Evolutionary conservation across 306 rosid genomes (phyloP), one percentile per base, ranked within the genome.

Genomic region (Nissolia schottii): DNA sequence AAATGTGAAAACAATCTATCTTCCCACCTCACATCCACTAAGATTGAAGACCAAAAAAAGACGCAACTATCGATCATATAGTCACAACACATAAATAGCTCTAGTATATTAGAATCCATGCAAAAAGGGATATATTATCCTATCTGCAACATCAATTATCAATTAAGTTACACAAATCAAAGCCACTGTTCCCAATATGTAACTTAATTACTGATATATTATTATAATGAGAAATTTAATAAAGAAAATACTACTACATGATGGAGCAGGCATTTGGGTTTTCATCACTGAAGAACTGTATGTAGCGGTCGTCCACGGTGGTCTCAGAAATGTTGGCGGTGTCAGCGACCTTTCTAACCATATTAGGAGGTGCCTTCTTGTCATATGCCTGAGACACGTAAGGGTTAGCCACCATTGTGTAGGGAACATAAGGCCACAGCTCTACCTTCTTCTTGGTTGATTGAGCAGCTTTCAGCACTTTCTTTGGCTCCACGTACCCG

Each of bases 341-440:
- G 79, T 86, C 78, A 25, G 90, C 84, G 12, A 89, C 86, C 14
- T 51, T 62, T 20, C 98, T 83, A 7, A 94, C 98, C 98, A 94
- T 94, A 57, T 94, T 94, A 1, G 98, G 92, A 18, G 98, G 98
- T 0, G 98, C 98, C 57, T 94, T 94, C 90, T 94, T 94, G 73
- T 94, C 98, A 27, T 94, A 94, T 0, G 96, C 94, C 23, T 72
- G 90, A 35, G 98, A 76, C 6, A 91, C 67, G 31, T 94, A 94
- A 2, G 98, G 98, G 54, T 91, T 64, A 27, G 97, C 89, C 78
- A 87, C 96, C 83, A 85, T 66, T 18, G 75, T 75, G 82, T 86
- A 88, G 0, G 97, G 97, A 27, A 94, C 97, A 67, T 94, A 94
- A 1, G 98, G 98, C 98, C 98, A 94, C 28, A 89, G 37, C 67